A percentile compares a stretch with the other conserved stretches of the same genome.
phyloP scores from a whole-genome alignment of 2,329 filamentous ascomycete species.

The Hirsutella rhossiliensis region DNA sequence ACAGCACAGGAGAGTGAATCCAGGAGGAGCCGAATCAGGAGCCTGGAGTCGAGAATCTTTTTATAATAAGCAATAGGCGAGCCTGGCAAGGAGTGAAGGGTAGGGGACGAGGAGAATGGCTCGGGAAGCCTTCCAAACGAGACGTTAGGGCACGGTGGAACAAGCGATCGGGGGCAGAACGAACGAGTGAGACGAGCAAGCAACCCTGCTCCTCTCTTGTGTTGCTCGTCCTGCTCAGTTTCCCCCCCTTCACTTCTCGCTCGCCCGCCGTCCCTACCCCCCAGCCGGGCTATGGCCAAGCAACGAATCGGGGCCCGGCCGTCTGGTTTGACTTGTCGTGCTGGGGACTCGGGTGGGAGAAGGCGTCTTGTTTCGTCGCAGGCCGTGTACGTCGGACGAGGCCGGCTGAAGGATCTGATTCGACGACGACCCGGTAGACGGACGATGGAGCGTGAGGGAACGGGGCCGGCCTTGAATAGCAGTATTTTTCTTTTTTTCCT shows the following conservation, averaged over 20 bases:
- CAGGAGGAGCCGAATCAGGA: too few species aligned
- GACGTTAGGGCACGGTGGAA: constrained; percentile 1
- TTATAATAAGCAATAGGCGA: too few species aligned
- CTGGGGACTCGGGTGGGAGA: neutral
- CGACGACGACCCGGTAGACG: neutral
- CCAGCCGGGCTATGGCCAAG: neutral
- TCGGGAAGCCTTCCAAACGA: neutral
- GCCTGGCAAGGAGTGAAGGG: too few species aligned
- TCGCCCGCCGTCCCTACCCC: neutral
- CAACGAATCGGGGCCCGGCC: constrained; percentile 3
- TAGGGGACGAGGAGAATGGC: too few species aligned
- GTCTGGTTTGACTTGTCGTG: neutral
- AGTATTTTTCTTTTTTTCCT: too few species aligned
- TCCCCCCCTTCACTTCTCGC: neutral
- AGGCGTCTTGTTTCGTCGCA: constrained; percentile 1
- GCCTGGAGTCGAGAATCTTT: too few species aligned
- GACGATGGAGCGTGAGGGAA: neutral
- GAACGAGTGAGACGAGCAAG: constrained; percentile 2
- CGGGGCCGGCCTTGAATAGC: neutral
- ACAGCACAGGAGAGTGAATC: too few species aligned
- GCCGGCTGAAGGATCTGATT: neutral
- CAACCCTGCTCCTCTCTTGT: neutral
- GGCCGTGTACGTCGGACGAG: neutral
- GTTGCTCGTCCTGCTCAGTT: too few species aligned
- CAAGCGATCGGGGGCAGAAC: neutral